Base-by-base conservation (phyloP, 179 eudicot genomes). In the Beta corolliflora region DNA sequence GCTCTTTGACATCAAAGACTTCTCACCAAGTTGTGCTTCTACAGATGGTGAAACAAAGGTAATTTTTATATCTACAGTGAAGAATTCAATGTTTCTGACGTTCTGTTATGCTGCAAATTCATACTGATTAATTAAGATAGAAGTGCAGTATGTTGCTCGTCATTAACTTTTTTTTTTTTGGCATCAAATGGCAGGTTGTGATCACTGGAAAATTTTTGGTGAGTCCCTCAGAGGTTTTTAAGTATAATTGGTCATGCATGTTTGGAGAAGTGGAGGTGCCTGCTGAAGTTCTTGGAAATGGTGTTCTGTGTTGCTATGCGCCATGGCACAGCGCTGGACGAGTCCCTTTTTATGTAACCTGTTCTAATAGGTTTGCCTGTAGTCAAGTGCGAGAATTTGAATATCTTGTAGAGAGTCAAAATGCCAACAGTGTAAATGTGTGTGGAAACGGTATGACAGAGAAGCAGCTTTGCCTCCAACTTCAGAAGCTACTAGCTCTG, bases 341-440 rank as follows among this genome's bases (percentile, higher is more conserved):
- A 44, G 97, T 92, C 54, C 94, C 93, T 31, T 88, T 92, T 77
- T 91, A 91, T 78, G 82, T 92, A 36, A 91, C 93, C 21, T 92
- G 94, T 78, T 85, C 90, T 29, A 91, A 92, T 81, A 88, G 94
- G 85, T 84, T 89, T 82, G 93, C 95, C 41, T 91, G 97, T 84
- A 92, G 93, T 88, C 93, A 92, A 86, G 90, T 92, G 77, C 84
- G 94, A 63, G 93, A 92, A 74, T 92, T 92, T 78, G 92, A 91
- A 77, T 92, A 85, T 77, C 74, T 88, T 60, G 86, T 65, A 48
- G 82, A 83, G 72, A 68, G 68, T 79, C 80, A 71, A 44, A 68
- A 71, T 61, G 75, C 58, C 63, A 67, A 69, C 68, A 79, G 48
- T 52, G 46, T 7, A 73, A 79, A 74, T 73, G 9, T 64, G 52